phyloP scores from a whole-genome alignment of 2,329 filamentous ascomycete genomes.

The Emmonsiellopsis sp. region DNA sequence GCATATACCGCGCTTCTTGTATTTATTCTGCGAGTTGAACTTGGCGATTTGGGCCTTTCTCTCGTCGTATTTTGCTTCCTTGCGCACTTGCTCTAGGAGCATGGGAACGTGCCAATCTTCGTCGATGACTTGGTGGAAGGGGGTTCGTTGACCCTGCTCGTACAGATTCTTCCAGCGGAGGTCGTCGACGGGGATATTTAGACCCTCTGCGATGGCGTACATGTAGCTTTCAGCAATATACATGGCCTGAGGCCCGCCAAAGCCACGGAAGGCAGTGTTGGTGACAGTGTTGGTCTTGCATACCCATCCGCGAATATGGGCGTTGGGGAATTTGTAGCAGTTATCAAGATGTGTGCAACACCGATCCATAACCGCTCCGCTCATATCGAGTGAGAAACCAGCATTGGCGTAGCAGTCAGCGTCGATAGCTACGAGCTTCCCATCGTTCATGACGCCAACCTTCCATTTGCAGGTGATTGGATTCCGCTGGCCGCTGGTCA shows the following conservation, averaged over 20 bases:
- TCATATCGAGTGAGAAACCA: constrained; percentile 16
- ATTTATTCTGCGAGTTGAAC: constrained; percentile 15
- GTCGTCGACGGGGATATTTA: constrained; percentile 14
- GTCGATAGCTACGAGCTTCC: constrained; percentile 10
- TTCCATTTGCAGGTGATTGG: constrained; percentile 73
- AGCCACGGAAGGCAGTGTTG: constrained; percentile 19
- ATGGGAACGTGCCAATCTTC: constrained; percentile 19
- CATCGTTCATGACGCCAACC: constrained; percentile 13
- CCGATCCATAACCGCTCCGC: constrained; percentile 17
- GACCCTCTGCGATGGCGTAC: constrained; percentile 13
- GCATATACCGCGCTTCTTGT: constrained; percentile 17
- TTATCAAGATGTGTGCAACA: constrained; percentile 18
- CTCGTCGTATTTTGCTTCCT: constrained; percentile 11
- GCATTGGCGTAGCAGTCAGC: constrained; percentile 17
- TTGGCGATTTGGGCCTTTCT: constrained; percentile 6
- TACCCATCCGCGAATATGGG: constrained; percentile 15
- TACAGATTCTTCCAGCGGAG: constrained; percentile 16
- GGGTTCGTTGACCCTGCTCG: constrained; percentile 13
- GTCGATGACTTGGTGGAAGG: constrained; percentile 18
- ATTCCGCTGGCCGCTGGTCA: constrained; percentile 73
- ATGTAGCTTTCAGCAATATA: constrained; percentile 17
- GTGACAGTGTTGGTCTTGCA: constrained; percentile 18
- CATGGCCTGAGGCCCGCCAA: constrained; percentile 19
- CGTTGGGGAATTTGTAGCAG: constrained; percentile 17
- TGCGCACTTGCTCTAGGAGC: constrained; percentile 15